Conservation (phyloP, 768 basidiomycete species). For the Crepidotus variabilis region DNA sequence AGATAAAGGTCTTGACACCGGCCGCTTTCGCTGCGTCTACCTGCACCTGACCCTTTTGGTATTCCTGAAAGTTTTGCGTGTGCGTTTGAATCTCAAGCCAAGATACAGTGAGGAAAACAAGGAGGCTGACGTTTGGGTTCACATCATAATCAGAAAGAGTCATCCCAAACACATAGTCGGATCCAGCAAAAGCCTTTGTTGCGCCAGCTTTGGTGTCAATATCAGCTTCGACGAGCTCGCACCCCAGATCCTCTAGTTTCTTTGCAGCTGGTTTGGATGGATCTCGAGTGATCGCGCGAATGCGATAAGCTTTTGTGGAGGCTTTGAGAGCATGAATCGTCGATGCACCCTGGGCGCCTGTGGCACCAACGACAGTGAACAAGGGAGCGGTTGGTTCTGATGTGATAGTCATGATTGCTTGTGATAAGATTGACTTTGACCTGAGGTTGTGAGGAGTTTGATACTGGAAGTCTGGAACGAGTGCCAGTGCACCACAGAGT, state of each 20-base stretch:
- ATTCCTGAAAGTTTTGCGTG: background rate
- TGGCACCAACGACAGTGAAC: background rate
- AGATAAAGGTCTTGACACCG: background rate
- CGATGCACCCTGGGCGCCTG: background rate
- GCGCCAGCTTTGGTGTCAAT: background rate
- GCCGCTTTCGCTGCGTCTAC: background rate
- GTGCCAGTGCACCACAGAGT: too few relatives aligned
- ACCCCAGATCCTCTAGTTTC: background rate
- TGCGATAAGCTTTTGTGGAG: background rate
- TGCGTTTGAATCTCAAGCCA: too few relatives aligned
- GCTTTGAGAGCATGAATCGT: background rate
- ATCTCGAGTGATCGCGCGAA: background rate
- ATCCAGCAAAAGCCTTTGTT: background rate
- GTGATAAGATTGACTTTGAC: conserved; percentile 21
- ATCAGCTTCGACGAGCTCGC: background rate
- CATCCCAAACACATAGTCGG: background rate
- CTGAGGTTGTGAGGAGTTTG: conserved; percentile 12
- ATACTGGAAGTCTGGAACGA: too few relatives aligned
- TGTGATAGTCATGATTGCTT: background rate
- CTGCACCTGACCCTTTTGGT: background rate
- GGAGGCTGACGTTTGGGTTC: background rate
- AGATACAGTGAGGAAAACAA: background rate
- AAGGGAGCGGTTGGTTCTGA: background rate
- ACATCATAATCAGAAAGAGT: background rate
- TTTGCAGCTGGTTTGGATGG: background rate